Evolutionary conservation across 2,329 filamentous ascomycete species (phyloP).

Genomic region (Metarhizium album): DNA sequence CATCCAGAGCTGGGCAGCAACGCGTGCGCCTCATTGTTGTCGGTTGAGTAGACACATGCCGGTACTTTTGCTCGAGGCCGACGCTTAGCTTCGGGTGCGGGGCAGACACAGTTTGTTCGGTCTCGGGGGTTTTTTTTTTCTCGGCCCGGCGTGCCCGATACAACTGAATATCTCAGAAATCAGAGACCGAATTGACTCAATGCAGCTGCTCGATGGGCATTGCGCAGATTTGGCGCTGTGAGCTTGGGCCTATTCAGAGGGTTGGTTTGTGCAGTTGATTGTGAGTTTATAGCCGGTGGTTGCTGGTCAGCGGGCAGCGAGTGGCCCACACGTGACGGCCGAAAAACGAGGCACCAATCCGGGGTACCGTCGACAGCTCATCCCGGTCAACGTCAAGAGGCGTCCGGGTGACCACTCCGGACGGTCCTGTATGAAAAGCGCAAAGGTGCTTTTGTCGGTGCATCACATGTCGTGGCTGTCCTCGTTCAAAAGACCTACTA

Average conservation of each 20-base stretch:
- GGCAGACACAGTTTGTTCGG: not conserved
- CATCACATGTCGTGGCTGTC: slow-evolving; percentile 14
- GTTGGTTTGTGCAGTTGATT: too few species aligned
- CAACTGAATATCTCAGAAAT: too few species aligned
- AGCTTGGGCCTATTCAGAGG: too few species aligned
- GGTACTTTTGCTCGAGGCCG: not conserved
- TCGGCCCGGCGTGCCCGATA: not conserved
- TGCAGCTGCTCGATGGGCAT: too few species aligned
- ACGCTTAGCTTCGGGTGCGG: not conserved
- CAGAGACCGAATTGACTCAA: too few species aligned
- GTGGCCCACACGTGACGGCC: not conserved
- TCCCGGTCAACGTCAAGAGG: not conserved
- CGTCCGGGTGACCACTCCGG: not conserved
- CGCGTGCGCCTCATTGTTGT: too few species aligned
- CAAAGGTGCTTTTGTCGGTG: not conserved
- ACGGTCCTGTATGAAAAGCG: not conserved
- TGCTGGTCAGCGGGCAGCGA: too few species aligned
- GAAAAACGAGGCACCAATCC: slow-evolving; percentile 1
- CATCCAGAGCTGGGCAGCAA: too few species aligned
- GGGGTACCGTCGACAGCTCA: not conserved
- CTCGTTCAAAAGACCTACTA: slow-evolving; percentile 9
- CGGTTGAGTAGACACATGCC: not conserved
- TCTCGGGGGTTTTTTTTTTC: not conserved
- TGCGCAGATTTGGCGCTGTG: too few species aligned
- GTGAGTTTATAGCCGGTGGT: too few species aligned